Evolutionary conservation across 192 early-diverging fungal genomes (phyloP).

Genomic region (Podila clonocystis): DNA sequence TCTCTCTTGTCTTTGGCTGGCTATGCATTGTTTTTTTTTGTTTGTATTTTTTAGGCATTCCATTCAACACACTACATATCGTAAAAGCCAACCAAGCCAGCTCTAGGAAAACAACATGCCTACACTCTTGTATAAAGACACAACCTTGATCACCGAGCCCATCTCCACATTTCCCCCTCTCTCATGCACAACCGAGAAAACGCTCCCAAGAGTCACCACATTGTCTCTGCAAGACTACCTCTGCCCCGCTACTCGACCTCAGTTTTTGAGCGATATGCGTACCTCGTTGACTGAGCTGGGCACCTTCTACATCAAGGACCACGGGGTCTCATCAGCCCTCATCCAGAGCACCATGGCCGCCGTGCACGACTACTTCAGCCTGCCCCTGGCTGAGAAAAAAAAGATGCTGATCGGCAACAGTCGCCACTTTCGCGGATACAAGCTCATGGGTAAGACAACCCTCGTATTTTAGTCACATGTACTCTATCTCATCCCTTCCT

Average conservation of each 20-base stretch:
- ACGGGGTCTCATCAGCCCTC: slow-evolving; percentile 39
- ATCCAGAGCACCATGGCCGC: slow-evolving; percentile 35
- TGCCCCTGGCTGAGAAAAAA: slow-evolving; percentile 62
- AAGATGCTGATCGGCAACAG: slow-evolving; percentile 62
- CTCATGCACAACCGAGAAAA: background rate
- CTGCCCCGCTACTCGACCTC: slow-evolving; percentile 15
- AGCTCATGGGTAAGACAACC: slow-evolving; percentile 38
- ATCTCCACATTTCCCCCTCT: too few relatives aligned
- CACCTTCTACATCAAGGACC: slow-evolving; percentile 66
- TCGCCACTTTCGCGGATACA: slow-evolving; percentile 69
- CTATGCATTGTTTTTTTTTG: too few relatives aligned
- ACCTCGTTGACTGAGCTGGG: slow-evolving; percentile 60
- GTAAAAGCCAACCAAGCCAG: too few relatives aligned
- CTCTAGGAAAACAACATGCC: too few relatives aligned
- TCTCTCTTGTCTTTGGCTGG: too few relatives aligned
- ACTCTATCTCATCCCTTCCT: too few relatives aligned
- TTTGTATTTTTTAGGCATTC: too few relatives aligned
- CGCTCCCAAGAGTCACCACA: slow-evolving; percentile 1
- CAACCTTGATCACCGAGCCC: too few relatives aligned
- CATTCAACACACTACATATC: too few relatives aligned
- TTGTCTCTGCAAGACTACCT: slow-evolving; percentile 25
- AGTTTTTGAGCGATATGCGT: slow-evolving; percentile 55
- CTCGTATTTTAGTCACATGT: background rate
- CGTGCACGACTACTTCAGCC: slow-evolving; percentile 55
- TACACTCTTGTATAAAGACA: too few relatives aligned